Percentiles rank a stretch among this genome's conserved stretches.
phyloP scores from a whole-genome alignment of 257 asterid species.

The Solanum arcanum region DNA sequence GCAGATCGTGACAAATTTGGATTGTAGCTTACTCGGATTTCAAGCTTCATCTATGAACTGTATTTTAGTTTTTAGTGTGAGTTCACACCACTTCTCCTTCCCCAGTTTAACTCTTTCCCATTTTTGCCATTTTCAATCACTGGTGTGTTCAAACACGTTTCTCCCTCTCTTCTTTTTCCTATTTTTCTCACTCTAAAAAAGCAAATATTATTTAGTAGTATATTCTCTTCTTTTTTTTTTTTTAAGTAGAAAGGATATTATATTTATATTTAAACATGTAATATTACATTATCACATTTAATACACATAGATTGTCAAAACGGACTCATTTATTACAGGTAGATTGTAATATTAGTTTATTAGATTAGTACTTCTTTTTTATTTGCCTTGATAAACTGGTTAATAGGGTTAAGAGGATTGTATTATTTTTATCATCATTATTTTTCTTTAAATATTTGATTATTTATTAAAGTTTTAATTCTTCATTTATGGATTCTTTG shows the following conservation, averaged over 20 bases:
- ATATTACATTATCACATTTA: not conserved
- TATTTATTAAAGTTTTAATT: not conserved
- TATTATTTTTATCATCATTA: not conserved
- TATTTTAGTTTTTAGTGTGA: not conserved
- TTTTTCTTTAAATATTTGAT: too few species aligned
- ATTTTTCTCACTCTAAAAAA: not conserved
- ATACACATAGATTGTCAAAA: not conserved
- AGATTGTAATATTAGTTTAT: too few species aligned
- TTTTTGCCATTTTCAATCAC: not conserved
- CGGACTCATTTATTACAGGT: not conserved
- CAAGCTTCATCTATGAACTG: not conserved
- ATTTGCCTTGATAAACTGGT: not conserved
- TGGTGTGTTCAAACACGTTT: not conserved
- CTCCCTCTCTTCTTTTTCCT: not conserved
- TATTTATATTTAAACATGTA: not conserved
- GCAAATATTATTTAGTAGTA: not conserved
- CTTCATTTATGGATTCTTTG: not conserved
- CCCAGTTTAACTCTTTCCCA: not conserved
- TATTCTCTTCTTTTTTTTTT: too few species aligned
- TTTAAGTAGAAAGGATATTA: not conserved
- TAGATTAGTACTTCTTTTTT: not conserved
- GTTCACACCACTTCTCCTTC: not conserved
- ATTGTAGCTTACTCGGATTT: not conserved
- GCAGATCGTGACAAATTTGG: not conserved
- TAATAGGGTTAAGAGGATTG: not conserved